Base-by-base conservation (phyloP, 225 moss, liverwort and hornwort genomes). In the Thuidium tamariscinum region DNA sequence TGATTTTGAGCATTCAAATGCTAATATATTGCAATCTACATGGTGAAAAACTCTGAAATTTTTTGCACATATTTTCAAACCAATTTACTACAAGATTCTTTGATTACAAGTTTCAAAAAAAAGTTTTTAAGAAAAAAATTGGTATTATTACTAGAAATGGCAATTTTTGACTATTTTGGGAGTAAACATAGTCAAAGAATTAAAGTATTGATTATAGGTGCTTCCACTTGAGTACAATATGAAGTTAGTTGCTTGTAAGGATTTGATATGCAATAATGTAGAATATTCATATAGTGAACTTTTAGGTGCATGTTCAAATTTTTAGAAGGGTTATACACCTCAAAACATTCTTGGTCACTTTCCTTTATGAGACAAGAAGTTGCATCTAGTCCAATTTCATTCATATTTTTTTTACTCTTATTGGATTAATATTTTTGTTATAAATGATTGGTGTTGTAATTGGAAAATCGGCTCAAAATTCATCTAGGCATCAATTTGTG, bases 291-390 rank as follows among this genome's bases (percentile, higher is more conserved):
- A 19, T 4, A 19, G 18, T n/a, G 1, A 64, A 18, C 10, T 8
- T 64, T 2, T 10, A n/a, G 8, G 16, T 10, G 10, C 0, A 36
- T 1, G 11, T n/a, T 66, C 10, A 6, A 11, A 20, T 19, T n/a
- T 65, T 11, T 0, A n/a, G 0, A n/a, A 16, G 10, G 36, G 11
- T 65, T 65, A 37, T 0, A 21, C 3, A 36, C 13, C 2, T 25
- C 13, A 39, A 68, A n/a, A 25, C 13, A 68, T 68, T 39, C 21
- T 14, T 1, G 23, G 0, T 2, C 12, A 23, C 39, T 39, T 39
- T 68, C 19, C 13, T 1, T 7, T 7, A 21, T n/a, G 6, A 36
- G 4, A 20, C 12, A 67, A 25, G 13, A 64, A 64, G 34, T 23
- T 6, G 23, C 39, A 68, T 39, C 8, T 68, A 23, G 39, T 1